Evolutionary conservation across 2,329 filamentous ascomycete species (phyloP), one percentile per base, ranked within the genome.

Genomic region (Arthrobotrys conoides): DNA sequence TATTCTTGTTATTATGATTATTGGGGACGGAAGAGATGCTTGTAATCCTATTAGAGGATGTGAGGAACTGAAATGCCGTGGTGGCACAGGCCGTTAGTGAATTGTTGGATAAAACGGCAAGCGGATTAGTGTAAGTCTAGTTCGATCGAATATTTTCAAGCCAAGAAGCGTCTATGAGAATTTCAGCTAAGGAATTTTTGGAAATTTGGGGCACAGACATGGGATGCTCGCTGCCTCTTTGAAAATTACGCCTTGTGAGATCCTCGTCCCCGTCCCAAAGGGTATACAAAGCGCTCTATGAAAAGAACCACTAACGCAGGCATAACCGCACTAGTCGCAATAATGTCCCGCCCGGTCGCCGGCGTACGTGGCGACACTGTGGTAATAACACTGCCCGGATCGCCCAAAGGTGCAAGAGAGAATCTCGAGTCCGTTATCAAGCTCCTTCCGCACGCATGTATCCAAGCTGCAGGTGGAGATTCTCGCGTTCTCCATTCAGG

Each of bases 331-430:
- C 24, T 72, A 97, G 94, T 99, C 85, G 96, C 96, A 53, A 91
- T 97, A 86, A 99, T 99, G 96, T 93, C 96, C 65, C 90, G 96
- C 55, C 96, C 96, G 3, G 92, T 96, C 12, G 96, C 96, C 22
- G 96, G 96, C 2, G 90, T 97, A 1, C 88, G 96, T 36, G 91
- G 95, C 80, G 90, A 90, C 77, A 91, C 93, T 0, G 85, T 99
- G 66, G 92, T 99, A 24, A 86, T 97, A 79, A 99, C 96, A 0
- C 86, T 99, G 2, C 96, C 96, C 0, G 96, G 96, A 0, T 98
- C 95, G 0, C 96, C 96, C 0, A 98, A 98, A 84, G 96, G 94
- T 0, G 96, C 96, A 8, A 93, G 90, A 82, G 96, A 99, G 86
- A 99, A 98, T 83, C 88, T 99, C 0, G 90, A 96, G 83, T 91